Percentiles rank a stretch among this genome's conserved stretches.
Conservation (phyloP, 305 asterid genomes). For the Solanum chacoense region DNA sequence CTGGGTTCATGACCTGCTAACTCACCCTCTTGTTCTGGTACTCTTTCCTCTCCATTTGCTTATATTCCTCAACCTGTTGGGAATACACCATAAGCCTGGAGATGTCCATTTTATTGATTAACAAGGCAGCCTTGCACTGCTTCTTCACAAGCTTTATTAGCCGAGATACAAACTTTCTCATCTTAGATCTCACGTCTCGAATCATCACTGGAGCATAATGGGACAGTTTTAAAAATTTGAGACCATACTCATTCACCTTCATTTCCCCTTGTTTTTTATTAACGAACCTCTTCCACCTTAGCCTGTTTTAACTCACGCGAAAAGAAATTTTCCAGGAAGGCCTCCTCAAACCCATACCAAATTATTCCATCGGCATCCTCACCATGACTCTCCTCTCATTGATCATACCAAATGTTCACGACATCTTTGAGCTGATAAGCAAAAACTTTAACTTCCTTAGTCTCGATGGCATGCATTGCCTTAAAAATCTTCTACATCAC, state of each 20-base stretch:
- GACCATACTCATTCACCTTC: not conserved
- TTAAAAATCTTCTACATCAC: not conserved
- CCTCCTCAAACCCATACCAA: not conserved
- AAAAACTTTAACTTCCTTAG: not conserved
- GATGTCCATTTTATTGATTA: not conserved
- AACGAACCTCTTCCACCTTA: not conserved
- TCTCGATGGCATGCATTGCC: not conserved
- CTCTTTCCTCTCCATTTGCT: not conserved
- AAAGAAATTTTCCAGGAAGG: not conserved
- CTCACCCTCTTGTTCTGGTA: not conserved
- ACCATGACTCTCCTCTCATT: not conserved
- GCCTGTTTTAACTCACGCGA: not conserved
- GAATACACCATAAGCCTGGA: not conserved
- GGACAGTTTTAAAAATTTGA: too few species aligned
- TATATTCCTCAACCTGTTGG: not conserved
- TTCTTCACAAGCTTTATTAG: not conserved
- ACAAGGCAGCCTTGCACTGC: not conserved
- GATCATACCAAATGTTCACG: not conserved
- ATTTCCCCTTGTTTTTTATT: not conserved
- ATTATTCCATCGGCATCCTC: not conserved
- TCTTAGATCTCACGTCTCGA: not conserved
- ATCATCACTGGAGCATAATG: not conserved
- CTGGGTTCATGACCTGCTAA: not conserved
- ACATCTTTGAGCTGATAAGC: not conserved
- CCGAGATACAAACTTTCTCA: not conserved